Percentiles rank a stretch among this genome's conserved stretches.
Conservation (phyloP, 495 filamentous ascomycete species). For the Neurospora africana region DNA sequence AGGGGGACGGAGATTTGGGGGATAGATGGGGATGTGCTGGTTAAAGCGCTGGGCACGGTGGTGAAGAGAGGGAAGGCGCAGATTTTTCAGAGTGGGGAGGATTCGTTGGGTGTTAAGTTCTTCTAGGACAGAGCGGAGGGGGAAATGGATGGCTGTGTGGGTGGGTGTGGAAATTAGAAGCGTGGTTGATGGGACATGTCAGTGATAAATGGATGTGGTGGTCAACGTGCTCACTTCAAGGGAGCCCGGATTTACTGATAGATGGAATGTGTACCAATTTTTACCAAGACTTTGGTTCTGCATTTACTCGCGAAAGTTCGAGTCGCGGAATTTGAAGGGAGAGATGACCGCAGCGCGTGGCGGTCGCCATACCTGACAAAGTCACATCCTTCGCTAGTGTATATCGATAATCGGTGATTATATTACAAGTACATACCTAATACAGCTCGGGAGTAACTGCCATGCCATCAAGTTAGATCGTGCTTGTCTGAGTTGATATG, state of each 20-base stretch:
- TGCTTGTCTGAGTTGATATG: not conserved
- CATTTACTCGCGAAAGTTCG: not conserved
- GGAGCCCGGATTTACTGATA: no score
- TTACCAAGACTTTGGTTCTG: not conserved
- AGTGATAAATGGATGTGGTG: not conserved
- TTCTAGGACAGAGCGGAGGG: slow-evolving; percentile 41
- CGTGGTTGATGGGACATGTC: not conserved
- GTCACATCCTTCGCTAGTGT: not conserved
- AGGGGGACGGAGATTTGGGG: slow-evolving; percentile 44
- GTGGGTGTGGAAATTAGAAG: not conserved
- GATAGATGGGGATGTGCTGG: slow-evolving; percentile 71
- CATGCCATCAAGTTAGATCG: not conserved
- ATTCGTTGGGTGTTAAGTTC: slow-evolving; percentile 88
- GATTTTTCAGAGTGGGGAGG: slow-evolving; percentile 62
- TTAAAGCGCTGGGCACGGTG: slow-evolving; percentile 63
- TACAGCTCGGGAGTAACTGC: not conserved
- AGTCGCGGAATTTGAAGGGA: not conserved
- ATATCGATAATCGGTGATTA: not conserved
- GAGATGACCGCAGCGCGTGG: not conserved
- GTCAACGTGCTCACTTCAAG: not conserved
- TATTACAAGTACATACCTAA: no score
- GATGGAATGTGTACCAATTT: not conserved
- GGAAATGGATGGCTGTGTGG: not conserved
- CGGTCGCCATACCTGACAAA: not conserved
- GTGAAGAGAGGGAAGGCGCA: slow-evolving; percentile 88